Conservation (phyloP, 116 monocot genomes). For the Trichopus zeylanicus region DNA sequence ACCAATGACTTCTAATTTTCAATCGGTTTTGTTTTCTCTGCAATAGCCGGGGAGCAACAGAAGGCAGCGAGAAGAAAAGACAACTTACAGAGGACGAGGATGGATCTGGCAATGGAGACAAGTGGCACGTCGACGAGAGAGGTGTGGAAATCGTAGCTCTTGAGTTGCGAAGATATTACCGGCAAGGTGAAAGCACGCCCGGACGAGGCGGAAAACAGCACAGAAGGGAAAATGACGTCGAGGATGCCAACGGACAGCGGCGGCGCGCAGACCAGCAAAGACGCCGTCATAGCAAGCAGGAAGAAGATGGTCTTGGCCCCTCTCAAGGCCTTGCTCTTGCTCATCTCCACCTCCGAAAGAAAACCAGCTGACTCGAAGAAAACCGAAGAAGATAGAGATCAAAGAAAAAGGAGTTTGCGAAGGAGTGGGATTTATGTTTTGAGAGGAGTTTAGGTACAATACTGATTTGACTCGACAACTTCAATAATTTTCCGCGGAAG, state of each 20-base stretch:
- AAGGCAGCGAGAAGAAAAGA: no score
- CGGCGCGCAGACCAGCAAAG: constrained; percentile 76
- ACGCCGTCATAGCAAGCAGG: constrained; percentile 57
- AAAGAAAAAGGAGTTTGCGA: no score
- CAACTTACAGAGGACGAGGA: constrained; percentile 75
- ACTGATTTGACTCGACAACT: no score
- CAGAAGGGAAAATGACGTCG: constrained; percentile 59
- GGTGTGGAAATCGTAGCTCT: constrained; percentile 39
- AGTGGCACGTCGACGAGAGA: constrained; percentile 68
- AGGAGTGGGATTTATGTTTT: no score
- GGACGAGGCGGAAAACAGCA: constrained; percentile 32
- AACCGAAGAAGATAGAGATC: no score
- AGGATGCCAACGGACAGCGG: constrained; percentile 61
- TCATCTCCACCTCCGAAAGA: no score
- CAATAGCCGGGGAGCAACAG: no score
- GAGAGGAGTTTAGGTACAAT: no score
- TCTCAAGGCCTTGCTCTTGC: constrained; percentile 19
- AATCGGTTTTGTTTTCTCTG: no score
- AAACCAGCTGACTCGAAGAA: no score
- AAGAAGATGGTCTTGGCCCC: constrained; percentile 73
- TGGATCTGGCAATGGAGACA: constrained; percentile 48
- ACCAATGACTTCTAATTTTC: no score
- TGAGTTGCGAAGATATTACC: constrained; percentile 15
- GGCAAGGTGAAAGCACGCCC: background rate
- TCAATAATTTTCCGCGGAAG: no score